Conservation (phyloP, 441 rosid species). For the Aquilaria agallochum region DNA sequence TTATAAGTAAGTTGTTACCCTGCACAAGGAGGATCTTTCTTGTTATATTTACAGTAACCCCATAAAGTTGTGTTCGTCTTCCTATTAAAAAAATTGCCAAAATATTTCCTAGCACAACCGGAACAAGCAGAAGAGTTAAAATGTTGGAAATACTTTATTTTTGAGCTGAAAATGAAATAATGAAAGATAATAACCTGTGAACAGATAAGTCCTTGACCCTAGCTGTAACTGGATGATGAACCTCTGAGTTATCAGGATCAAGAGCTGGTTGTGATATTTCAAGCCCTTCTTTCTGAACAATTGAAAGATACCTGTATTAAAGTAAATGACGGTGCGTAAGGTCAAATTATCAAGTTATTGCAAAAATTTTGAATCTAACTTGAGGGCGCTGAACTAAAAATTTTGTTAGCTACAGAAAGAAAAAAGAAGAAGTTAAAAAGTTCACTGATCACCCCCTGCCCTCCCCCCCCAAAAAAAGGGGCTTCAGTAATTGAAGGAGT, state of each 20-base stretch:
- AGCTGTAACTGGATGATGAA: constrained; percentile 58
- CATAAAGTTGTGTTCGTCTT: constrained; percentile 18
- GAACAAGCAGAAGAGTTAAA: neutral
- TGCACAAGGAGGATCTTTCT: constrained; percentile 57
- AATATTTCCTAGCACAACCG: neutral
- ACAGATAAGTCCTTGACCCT: constrained; percentile 35
- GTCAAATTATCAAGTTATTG: too few relatives aligned
- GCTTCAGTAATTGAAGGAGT: too few relatives aligned
- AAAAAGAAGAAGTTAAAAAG: too few relatives aligned
- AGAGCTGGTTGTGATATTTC: constrained; percentile 86
- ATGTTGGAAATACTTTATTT: too few relatives aligned
- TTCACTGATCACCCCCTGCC: too few relatives aligned
- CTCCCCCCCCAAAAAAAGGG: too few relatives aligned
- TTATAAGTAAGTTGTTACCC: constrained; percentile 33
- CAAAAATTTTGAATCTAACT: too few relatives aligned
- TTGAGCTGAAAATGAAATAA: too few relatives aligned
- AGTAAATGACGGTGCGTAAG: too few relatives aligned
- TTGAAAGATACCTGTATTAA: constrained; percentile 47
- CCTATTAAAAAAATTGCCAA: constrained; percentile 21
- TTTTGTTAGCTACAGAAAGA: too few relatives aligned
- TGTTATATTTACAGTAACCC: constrained; percentile 28
- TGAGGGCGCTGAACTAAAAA: too few relatives aligned
- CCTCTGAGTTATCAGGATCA: constrained; percentile 47
- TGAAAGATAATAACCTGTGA: constrained; percentile 47
- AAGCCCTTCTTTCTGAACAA: constrained; percentile 60